These are phyloP conservation scores for Wickerhamiella sergipiensis DNA, from an alignment of 805 yeast species.

Conservation along the genomic window DNA sequence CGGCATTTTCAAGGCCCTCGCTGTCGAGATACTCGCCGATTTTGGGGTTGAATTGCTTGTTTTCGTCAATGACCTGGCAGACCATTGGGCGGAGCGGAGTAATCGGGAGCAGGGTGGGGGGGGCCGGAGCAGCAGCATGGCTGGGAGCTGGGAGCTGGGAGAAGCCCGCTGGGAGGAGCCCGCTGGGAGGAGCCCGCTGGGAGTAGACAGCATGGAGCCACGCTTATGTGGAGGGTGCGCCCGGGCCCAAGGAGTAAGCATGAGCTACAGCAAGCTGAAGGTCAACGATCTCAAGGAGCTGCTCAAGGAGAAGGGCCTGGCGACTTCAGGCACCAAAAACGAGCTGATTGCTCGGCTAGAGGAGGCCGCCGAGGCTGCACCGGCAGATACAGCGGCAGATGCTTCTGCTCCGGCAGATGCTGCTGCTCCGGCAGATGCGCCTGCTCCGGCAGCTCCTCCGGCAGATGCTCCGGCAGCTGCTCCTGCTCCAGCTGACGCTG, in stretches of 20 bases:
- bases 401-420: slow-evolving; percentile 8
- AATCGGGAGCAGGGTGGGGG: background rate
- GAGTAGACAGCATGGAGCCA: too few species aligned
- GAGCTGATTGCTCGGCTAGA: slow-evolving; percentile 55
- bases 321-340: slow-evolving; percentile 67
- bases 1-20: slow-evolving; percentile 25
- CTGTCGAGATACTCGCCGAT: slow-evolving; percentile 23
- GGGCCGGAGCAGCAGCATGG: background rate
- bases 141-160: too few species aligned
- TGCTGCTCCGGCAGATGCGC: slow-evolving; percentile 4
- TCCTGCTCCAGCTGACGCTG: background rate
- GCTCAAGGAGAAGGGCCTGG: slow-evolving; percentile 51
- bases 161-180: too few species aligned
- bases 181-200: too few species aligned
- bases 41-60: slow-evolving; percentile 36
- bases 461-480: slow-evolving; percentile 1
- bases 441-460: slow-evolving; percentile 2
- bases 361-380: slow-evolving; percentile 34
- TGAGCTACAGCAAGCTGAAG: slow-evolving; percentile 18
- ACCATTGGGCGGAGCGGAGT: slow-evolving; percentile 1
- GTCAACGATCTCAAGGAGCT: slow-evolving; percentile 76
- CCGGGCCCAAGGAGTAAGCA: background rate
- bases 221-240: too few species aligned
- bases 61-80: slow-evolving; percentile 46
- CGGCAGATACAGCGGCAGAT: slow-evolving; percentile 12